Conservation (phyloP, 2,329 filamentous ascomycete genomes). For the Stachybotrys elegans region DNA sequence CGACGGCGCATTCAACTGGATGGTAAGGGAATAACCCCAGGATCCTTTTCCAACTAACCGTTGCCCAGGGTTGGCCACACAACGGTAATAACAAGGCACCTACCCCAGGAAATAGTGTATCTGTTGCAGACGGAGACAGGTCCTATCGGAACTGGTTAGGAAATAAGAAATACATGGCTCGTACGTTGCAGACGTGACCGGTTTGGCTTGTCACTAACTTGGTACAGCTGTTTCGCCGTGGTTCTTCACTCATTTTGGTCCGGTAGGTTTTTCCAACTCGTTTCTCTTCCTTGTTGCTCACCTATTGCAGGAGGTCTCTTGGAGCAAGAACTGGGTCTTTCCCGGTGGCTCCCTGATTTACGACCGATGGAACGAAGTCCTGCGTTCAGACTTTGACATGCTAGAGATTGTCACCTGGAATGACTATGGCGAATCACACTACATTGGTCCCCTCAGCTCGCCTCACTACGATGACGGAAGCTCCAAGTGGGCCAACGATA, state of each 20-base stretch:
- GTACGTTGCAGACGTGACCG: slow-evolving; percentile 2
- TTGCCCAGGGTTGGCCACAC: slow-evolving; percentile 32
- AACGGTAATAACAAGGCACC: slow-evolving; percentile 46
- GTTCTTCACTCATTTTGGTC: slow-evolving; percentile 44
- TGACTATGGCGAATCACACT: slow-evolving; percentile 51
- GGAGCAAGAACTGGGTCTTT: slow-evolving; percentile 53
- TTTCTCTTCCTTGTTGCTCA: not conserved
- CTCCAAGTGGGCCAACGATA: slow-evolving; percentile 45
- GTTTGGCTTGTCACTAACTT: not conserved
- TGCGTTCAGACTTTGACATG: slow-evolving; percentile 39
- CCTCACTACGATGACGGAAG: slow-evolving; percentile 36
- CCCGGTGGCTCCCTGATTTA: slow-evolving; percentile 54
- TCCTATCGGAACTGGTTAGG: slow-evolving; percentile 28
- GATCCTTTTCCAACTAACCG: not conserved
- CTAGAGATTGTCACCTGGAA: slow-evolving; percentile 42
- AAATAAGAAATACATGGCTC: slow-evolving; percentile 43
- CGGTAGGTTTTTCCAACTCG: slow-evolving; percentile 6
- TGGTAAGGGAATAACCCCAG: slow-evolving; percentile 12
- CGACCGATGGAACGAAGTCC: slow-evolving; percentile 48
- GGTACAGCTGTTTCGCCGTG: slow-evolving; percentile 21
- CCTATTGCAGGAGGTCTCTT: slow-evolving; percentile 29
- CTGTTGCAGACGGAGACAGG: slow-evolving; percentile 33
- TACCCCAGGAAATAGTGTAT: slow-evolving; percentile 28
- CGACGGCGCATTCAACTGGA: slow-evolving; percentile 44
- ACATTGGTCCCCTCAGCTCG: slow-evolving; percentile 43